Percentiles rank a stretch among this genome's conserved stretches.
Evolutionary conservation across 2,329 filamentous ascomycete genomes (phyloP).

Genomic region (Diaporthe australafricana): DNA sequence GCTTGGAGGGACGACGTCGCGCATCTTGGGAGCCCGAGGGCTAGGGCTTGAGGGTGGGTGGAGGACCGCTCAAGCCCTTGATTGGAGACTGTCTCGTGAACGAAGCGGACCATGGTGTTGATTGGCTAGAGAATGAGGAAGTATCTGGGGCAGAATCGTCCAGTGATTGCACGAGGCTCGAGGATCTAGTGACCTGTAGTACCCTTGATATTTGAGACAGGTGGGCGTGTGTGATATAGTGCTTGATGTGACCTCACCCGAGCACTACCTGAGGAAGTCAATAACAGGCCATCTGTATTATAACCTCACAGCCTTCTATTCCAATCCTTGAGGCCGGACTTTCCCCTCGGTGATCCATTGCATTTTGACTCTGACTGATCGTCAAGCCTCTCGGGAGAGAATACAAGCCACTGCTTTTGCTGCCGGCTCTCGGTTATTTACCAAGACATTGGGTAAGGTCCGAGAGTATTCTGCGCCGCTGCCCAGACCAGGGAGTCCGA

Average conservation of each 20-base stretch:
- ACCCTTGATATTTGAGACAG: not conserved
- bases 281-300: not conserved
- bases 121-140: not conserved
- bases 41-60: constrained; percentile 20
- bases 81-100: constrained; percentile 28
- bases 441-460: not conserved
- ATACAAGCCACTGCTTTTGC: not conserved
- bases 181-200: not conserved
- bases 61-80: constrained; percentile 7
- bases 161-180: not conserved
- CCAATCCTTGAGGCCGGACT: not conserved
- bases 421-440: not conserved
- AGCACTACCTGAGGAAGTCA: not conserved
- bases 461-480: not conserved
- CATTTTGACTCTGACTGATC: not conserved
- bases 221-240: not conserved
- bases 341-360: constrained; percentile 21
- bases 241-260: not conserved
- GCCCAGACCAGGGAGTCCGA: constrained; percentile 13
- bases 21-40: constrained; percentile 47
- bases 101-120: constrained; percentile 33
- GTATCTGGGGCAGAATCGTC: not conserved
- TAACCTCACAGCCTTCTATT: not conserved
- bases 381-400: not conserved
- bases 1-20: constrained; percentile 51